Base-by-base conservation (phyloP, 179 eudicot species). In the Beta lomatogona region DNA sequence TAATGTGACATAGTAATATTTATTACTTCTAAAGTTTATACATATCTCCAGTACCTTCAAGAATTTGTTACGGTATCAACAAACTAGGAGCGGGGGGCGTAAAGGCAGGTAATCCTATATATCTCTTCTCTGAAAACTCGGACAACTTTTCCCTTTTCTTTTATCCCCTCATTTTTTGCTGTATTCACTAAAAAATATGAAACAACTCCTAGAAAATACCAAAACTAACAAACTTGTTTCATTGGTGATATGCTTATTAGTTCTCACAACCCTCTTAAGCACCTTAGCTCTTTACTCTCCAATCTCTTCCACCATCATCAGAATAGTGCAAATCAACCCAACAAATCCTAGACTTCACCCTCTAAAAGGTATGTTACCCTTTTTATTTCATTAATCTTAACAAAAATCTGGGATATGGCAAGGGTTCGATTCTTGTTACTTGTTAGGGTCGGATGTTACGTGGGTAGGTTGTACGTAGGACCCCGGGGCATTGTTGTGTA, bases 231-330 rank as follows among this genome's bases (percentile, higher is more conserved):
- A 80, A 59, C 64, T 83, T 58, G 80, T 80, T 76, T 80, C 77
- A 52, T 83, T 78, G 60, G 73, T 83, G 60, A 31, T 65, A 1
- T 73, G 65, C 73, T 54, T 80, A 1, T 46, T 86, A 36, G 6
- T 60, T 80, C 22, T 86, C 69, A 86, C 88, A 63, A 69, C 86
- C 31, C 16, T 83, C n/a, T 74, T 86, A 45, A 80, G 77, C 84
- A 58, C 83, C 71, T 60, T 86, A 41, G 21, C 79, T 59, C 57
- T 74, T 6, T 78, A 77, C 36, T 76, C 86, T 19, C 83, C 87
- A 11, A 50, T 76, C 61, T 77, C 79, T 77, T 55, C 53, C 75
- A 72, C 22, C 57, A 21, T 80, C 19, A 41, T 41, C 68, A 46
- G 41, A 2, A 50, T 55, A 28, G 60, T 67, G 5, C 21, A 60